Base-by-base conservation (phyloP, 2,329 filamentous ascomycete genomes). In the Epichloe hybrida region DNA sequence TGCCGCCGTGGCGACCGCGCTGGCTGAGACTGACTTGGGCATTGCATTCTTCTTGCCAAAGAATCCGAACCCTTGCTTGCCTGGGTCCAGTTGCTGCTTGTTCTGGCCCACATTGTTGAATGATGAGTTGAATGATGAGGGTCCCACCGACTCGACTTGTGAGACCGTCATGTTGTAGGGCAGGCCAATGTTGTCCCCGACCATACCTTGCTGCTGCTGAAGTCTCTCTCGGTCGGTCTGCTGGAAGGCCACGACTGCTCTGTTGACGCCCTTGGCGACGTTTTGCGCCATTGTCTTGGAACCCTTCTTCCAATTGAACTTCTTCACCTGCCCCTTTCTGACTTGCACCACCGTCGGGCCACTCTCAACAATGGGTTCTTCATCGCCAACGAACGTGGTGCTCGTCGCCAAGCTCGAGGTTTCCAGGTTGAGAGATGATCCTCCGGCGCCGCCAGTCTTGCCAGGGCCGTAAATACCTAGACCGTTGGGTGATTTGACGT, bases 221-320 rank as follows among this genome's bases (percentile, higher is more conserved):
- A 60, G 72, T 65, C 57, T 71, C 58, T 84, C 79, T 46, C 78
- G 80, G 43, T 75, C 73, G 61, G 68, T 80, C 63, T 69, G 75
- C 64, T 76, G 78, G 73, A 77, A 82, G 50, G 84, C 84, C 47
- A 83, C 84, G 53, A 96, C 94, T 5, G 90, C 90, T 50, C 89
- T 87, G 67, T 95, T 95, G 66, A 97, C 82, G 49, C 90, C 89
- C 72, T 96, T 96, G 54, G 86, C 86, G 48, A 97, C 86, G 62
- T 90, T 91, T 67, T 96, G 95, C 31, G 90, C 90, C 59, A 97
- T 84, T 51, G 87, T 90, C 69, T 95, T 91, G 39, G 88, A 88
- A 39, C 89, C 89, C 73, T 94, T 95, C 76, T 96, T 95, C 90
- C 93, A 97, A 70, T 95, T 95, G 70, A 96, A 96, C 66, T 96